These are phyloP conservation scores for Nigrograna mackinnonii DNA, from an alignment of 2,329 filamentous ascomycete species.

Conservation along the genomic window DNA sequence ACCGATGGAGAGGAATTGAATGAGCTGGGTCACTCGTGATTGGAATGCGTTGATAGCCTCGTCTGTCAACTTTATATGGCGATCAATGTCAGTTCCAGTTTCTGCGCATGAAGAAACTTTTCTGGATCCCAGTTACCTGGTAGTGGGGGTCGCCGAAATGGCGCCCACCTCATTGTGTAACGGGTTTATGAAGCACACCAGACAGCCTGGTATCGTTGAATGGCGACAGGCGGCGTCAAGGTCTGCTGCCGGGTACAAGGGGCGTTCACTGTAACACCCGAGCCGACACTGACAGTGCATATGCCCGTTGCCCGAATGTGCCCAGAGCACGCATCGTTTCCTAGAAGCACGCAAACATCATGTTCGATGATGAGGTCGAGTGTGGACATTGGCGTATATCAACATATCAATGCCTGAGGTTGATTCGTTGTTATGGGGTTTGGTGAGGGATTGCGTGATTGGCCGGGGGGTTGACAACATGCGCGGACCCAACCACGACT, in stretches of 20 bases:
- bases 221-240: not conserved
- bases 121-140: conserved; percentile 9
- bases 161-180: conserved; percentile 1
- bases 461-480: conserved; percentile 32
- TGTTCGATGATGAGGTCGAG: conserved; percentile 7
- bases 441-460: conserved; percentile 37
- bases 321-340: not conserved
- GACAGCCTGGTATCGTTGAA: not conserved
- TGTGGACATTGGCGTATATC: not conserved
- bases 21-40: too few species aligned
- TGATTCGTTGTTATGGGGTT: conserved; percentile 23
- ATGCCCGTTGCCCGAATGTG: not conserved
- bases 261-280: not conserved
- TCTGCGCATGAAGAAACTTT: not conserved
- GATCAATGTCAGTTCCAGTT: conserved; percentile 1
- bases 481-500: conserved; percentile 9
- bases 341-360: conserved; percentile 27
- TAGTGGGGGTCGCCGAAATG: conserved; percentile 5
- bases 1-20: too few species aligned
- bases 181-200: not conserved
- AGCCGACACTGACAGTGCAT: conserved; percentile 1
- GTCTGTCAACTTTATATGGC: not conserved
- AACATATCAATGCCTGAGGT: conserved; percentile 6
- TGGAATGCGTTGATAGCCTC: not conserved
- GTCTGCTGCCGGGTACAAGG: not conserved